These are phyloP conservation scores for Plectosphaerella cucumerina DNA, from an alignment of 2,329 filamentous ascomycete species.

Conservation along the genomic window DNA sequence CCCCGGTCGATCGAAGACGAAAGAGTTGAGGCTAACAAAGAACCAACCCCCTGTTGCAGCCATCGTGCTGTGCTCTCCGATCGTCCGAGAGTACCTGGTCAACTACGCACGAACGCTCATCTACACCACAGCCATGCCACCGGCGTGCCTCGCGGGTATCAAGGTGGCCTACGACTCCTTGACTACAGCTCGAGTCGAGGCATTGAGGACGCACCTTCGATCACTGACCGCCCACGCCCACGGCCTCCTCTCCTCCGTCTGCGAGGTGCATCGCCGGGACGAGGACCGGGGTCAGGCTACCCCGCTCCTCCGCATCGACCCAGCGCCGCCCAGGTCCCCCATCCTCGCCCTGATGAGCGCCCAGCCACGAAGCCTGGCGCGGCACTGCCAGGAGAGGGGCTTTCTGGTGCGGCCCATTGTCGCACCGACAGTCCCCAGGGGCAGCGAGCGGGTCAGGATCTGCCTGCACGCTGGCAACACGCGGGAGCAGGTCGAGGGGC, in stretches of 20 bases:
- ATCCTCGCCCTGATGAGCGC: constrained; percentile 61
- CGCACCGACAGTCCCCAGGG: constrained; percentile 61
- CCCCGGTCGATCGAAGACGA: fast-evolving
- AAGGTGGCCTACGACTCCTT: constrained; percentile 54
- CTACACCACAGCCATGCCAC: constrained; percentile 67
- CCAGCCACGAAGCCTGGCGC: constrained; percentile 53
- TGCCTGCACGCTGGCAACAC: constrained; percentile 68
- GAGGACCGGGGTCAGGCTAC: constrained; percentile 4
- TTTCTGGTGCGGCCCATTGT: constrained; percentile 64
- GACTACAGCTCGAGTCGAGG: constrained; percentile 39
- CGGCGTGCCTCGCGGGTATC: constrained; percentile 56
- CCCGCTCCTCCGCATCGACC: constrained; percentile 29
- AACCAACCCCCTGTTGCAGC: constrained; percentile 13
- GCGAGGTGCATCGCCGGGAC: constrained; percentile 1
- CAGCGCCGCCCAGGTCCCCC: constrained; percentile 45
- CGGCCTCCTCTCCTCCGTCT: constrained; percentile 34
- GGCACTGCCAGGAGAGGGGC: constrained; percentile 52
- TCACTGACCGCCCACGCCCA: constrained; percentile 40
- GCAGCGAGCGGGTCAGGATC: constrained; percentile 60
- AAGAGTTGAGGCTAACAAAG: constrained; percentile 8
- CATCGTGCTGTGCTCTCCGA: constrained; percentile 58
- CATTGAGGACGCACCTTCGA: constrained; percentile 34
- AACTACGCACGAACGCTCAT: constrained; percentile 75
- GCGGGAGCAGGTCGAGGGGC: constrained; percentile 46
- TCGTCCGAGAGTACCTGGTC: constrained; percentile 61